phyloP scores from a whole-genome alignment of 2,329 filamentous ascomycete genomes.

The Colletotrichum tofieldiae region DNA sequence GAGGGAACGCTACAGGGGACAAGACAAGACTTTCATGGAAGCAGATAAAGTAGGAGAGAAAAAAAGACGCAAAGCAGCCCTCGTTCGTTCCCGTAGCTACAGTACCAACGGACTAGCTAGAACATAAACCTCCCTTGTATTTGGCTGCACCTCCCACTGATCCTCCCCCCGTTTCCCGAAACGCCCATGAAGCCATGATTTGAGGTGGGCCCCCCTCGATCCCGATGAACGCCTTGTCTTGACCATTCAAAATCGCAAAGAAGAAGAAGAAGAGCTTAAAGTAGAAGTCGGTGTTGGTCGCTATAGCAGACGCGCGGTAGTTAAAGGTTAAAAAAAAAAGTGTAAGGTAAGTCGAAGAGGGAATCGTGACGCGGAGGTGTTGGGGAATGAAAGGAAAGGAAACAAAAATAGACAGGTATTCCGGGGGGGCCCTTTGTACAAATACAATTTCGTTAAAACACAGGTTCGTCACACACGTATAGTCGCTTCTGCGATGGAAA shows the following conservation, averaged over 20 bases:
- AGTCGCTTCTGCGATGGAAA: not conserved
- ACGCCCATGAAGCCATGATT: slow-evolving; percentile 26
- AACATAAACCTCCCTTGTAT: not conserved
- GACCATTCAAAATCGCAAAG: slow-evolving; percentile 11
- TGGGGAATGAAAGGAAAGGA: not conserved
- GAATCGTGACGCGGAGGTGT: slow-evolving; percentile 13
- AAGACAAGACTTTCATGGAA: not conserved
- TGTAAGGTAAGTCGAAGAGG: slow-evolving; percentile 1
- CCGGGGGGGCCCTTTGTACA: slow-evolving; percentile 21
- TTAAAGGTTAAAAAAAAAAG: slow-evolving; percentile 31
- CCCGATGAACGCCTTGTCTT: slow-evolving; percentile 31
- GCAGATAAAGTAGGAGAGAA: not conserved
- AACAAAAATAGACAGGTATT: not conserved
- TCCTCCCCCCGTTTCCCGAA: not conserved
- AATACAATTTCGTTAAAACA: slow-evolving; percentile 36
- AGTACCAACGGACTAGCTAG: not conserved
- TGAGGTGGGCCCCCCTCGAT: slow-evolving; percentile 2
- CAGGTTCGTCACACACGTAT: slow-evolving; percentile 20
- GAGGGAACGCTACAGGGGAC: not conserved
- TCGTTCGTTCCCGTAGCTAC: slow-evolving; percentile 11
- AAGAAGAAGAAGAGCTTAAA: slow-evolving; percentile 8
- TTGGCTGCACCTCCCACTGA: not conserved
- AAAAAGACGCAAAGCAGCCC: not conserved
- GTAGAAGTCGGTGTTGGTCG: slow-evolving; percentile 7
- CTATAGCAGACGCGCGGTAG: slow-evolving; percentile 26